These are phyloP conservation scores for Fusarium sp. DNA, from an alignment of 2,329 filamentous ascomycete genomes.

Conservation along the genomic window DNA sequence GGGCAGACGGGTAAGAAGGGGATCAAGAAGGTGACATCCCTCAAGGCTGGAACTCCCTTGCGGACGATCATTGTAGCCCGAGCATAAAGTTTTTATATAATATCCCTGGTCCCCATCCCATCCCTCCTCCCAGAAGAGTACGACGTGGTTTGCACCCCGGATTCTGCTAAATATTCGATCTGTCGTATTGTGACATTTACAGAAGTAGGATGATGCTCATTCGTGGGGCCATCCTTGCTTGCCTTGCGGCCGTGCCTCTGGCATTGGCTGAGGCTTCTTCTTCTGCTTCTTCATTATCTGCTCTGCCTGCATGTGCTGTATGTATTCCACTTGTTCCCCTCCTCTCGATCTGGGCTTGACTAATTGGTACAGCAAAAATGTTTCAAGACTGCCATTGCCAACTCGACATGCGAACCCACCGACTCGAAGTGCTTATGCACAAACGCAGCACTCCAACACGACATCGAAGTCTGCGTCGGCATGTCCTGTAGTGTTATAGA, in stretches of 20 bases:
- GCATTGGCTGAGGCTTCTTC: background rate
- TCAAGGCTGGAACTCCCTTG: background rate
- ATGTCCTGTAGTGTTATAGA: background rate
- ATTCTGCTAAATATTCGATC: background rate
- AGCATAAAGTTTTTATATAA: constrained; percentile 1
- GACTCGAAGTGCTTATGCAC: background rate
- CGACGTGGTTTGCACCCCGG: background rate
- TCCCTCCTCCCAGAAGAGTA: background rate
- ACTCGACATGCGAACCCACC: background rate
- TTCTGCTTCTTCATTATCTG: background rate
- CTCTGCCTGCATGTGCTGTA: background rate
- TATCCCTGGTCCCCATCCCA: constrained; percentile 4
- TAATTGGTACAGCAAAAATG: background rate
- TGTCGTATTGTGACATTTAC: background rate
- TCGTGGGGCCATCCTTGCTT: constrained; percentile 19
- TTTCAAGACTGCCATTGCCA: background rate
- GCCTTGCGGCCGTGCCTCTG: constrained; percentile 2
- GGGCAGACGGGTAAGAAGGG: background rate
- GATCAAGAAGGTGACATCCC: background rate
- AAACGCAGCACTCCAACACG: background rate
- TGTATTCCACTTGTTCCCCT: background rate
- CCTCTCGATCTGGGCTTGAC: too few relatives aligned
- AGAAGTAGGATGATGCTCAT: constrained; percentile 9
- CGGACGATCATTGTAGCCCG: background rate
- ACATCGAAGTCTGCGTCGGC: background rate